A percentile compares a stretch with the other conserved stretches of the same genome.
These are phyloP conservation scores for Chenopodium suecicum DNA, from an alignment of 148 eudicot species.

Conservation along the genomic window DNA sequence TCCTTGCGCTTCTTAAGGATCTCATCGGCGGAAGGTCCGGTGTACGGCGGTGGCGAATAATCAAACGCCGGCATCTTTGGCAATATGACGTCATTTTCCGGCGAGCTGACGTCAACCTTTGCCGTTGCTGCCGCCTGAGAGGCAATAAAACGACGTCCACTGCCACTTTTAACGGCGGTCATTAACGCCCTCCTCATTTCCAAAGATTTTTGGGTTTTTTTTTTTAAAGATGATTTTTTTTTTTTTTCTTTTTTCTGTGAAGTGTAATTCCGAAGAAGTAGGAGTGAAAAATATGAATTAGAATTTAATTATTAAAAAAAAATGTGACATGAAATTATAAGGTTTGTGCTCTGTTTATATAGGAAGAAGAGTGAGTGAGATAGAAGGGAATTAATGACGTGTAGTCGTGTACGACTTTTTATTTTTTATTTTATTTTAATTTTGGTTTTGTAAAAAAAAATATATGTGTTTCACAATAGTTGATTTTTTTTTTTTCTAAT, in stretches of 20 bases:
- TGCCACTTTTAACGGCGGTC: not conserved
- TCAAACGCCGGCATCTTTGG: constrained; percentile 71
- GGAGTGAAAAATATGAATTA: not conserved
- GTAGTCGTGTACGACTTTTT: no score
- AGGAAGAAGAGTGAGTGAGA: no score
- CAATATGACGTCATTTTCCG: constrained; percentile 7
- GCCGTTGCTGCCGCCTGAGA: constrained; percentile 15
- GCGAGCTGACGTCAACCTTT: constrained; percentile 12
- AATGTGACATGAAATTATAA: not conserved
- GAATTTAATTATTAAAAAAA: not conserved
- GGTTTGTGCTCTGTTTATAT: no score
- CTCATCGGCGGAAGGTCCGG: constrained; percentile 74
- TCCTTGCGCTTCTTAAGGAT: constrained; percentile 64
- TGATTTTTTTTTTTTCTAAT: no score
- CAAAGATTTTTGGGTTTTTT: not conserved
- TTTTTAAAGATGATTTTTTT: not conserved
- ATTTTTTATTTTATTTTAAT: not conserved
- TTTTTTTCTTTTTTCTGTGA: not conserved
- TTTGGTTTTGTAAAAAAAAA: not conserved
- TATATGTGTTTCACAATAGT: no score
- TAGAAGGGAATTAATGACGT: no score
- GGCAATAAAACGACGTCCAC: constrained; percentile 2
- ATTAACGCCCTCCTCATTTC: constrained; percentile 12
- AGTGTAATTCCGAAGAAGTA: constrained; percentile 1
- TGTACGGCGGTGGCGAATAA: constrained; percentile 78